Evolutionary conservation across 371 early-diverging fungal genomes (phyloP), one percentile per base, ranked within the genome.

Genomic region (Rhizomucor miehei): DNA sequence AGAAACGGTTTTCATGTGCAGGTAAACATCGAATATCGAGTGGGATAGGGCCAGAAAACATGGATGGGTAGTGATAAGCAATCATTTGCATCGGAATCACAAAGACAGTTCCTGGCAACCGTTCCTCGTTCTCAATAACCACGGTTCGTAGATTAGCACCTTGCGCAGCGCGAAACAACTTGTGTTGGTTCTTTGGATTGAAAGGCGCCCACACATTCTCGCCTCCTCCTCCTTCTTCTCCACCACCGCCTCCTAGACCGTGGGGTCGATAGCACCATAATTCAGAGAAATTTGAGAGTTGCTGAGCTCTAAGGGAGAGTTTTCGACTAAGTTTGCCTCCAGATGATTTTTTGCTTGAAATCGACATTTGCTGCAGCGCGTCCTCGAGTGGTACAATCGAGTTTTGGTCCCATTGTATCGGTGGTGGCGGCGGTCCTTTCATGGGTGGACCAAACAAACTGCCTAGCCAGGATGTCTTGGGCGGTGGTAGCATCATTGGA

Each of bases 201-300:
- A 62, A 62, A 11, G 62, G 55, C 1, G 51, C 48, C 62, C 62
- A 62, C n/a, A 62, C 44, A n/a, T 52, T 46, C 13, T 46, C 13
- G 51, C 19, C 37, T 29, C 34, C 25, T 43, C 37, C 56, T 9
- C 37, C 44, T 19, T 36, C 35, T 21, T 41, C 50, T 23, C 34
- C 44, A 10, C 41, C 41, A 1, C 17, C 41, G 6, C 14, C 46
- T n/a, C 34, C 52, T 21, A 37, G 34, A 20, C 45, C 20, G 12
- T 24, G 35, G 3, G 62, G 62, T 25, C 62, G 62, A 24, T 62
- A 62, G 23, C 62, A 62, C 62, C 62, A 62, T 13, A 62, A 16
- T 14, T 39, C 48, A 38, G 43, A 48, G 3, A 62, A 45, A 14
- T 45, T 45, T 9, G 48, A 36, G 13, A 62, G 39, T 29, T 62